Conservation (phyloP, 805 yeast species). For the Wickerhamiella parazyma region DNA sequence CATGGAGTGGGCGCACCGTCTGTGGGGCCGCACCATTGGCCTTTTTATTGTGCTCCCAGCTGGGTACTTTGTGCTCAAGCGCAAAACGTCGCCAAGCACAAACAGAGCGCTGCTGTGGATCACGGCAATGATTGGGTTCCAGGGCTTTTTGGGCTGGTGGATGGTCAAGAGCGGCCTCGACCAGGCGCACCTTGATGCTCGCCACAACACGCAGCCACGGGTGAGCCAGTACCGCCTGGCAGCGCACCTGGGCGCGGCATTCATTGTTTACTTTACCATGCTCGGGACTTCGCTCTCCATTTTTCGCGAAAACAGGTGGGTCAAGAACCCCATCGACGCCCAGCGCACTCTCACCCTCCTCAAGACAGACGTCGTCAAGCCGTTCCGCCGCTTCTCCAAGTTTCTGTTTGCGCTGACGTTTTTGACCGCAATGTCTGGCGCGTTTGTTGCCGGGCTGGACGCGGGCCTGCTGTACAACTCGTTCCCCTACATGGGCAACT, state of each 20-base stretch:
- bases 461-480: constrained; percentile 94
- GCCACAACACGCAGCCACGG: constrained; percentile 82
- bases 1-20: constrained; percentile 97
- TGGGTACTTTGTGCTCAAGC: constrained; percentile 55
- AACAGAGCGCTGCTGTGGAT: constrained; percentile 58
- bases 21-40: constrained; percentile 88
- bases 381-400: constrained; percentile 40
- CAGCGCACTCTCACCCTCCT: constrained; percentile 42
- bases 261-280: constrained; percentile 75
- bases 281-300: constrained; percentile 81
- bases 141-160: constrained; percentile 99
- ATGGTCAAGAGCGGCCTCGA: constrained; percentile 95
- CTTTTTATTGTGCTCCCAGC: constrained; percentile 74
- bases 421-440: constrained; percentile 92
- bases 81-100: constrained; percentile 52
- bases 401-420: constrained; percentile 60
- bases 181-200: constrained; percentile 54
- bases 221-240: constrained; percentile 92
- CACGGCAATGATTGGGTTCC: constrained; percentile 69
- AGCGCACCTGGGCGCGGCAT: constrained; percentile 88
- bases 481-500: constrained; percentile 86
- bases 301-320: constrained; percentile 56
- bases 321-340: constrained; percentile 49
- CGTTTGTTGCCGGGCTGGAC: constrained; percentile 94
- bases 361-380: constrained; percentile 44